phyloP scores from a whole-genome alignment of 2,329 filamentous ascomycete genomes.

The Epichloe scottii region DNA sequence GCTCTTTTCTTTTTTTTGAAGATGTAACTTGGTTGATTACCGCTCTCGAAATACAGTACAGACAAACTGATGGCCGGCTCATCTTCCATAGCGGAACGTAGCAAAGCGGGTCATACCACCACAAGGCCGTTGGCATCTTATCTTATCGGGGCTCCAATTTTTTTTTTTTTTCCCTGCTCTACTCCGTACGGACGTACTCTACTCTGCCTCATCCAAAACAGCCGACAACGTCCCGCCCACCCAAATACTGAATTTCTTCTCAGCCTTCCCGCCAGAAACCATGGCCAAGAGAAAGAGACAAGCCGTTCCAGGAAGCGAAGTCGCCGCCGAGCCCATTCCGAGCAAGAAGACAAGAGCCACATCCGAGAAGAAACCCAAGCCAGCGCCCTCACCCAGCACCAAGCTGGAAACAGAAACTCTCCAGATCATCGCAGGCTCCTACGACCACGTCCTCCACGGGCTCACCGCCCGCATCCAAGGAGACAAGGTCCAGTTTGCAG shows the following conservation, averaged over 20 bases:
- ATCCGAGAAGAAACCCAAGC: conserved; percentile 3
- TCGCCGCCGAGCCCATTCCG: conserved; percentile 10
- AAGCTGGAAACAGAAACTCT: conserved; percentile 40
- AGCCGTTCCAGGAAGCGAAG: conserved; percentile 16
- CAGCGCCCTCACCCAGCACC: conserved; percentile 6
- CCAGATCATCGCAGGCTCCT: conserved; percentile 85
- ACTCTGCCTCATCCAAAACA: too few species aligned
- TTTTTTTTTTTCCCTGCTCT: neutral
- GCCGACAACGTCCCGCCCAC: neutral
- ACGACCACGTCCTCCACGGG: conserved; percentile 86
- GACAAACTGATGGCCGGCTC: too few species aligned
- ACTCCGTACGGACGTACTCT: too few species aligned
- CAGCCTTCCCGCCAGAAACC: neutral
- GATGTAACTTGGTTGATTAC: neutral
- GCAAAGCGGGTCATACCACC: neutral
- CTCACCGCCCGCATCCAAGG: conserved; percentile 57
- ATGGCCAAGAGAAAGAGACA: conserved; percentile 39
- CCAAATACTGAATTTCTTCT: neutral
- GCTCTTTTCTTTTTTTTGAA: neutral
- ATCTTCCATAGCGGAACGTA: too few species aligned
- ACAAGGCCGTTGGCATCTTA: neutral
- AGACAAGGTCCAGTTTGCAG: conserved; percentile 54
- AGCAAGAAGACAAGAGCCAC: conserved; percentile 22
- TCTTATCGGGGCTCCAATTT: conserved; percentile 5
- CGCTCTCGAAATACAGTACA: neutral